Base-by-base conservation (phyloP, 225 moss, liverwort and hornwort genomes). In the Anthoceros angustus region DNA sequence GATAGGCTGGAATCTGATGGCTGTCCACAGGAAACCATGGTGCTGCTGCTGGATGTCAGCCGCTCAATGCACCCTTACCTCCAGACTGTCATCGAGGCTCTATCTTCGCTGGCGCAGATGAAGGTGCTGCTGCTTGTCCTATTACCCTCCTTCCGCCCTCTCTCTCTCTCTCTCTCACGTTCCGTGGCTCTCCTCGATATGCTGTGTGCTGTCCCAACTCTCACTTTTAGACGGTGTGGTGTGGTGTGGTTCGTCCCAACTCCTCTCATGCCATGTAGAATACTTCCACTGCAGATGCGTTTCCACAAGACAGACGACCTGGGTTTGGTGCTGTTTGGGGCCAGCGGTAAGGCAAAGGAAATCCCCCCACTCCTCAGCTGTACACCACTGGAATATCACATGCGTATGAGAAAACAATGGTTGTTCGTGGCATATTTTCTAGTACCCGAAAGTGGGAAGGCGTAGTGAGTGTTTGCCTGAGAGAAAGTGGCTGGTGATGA, bases 41-140 rank as follows among this genome's bases (percentile, higher is more conserved):
- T 55, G 55, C 2, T 55, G 55, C 55, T 55, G 5, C 4, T 55
- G 55, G 55, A 55, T 55, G 55, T 55, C n/a, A 55, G 55, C 55
- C 55, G 16, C 55, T 55, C 55, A 7, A 55, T 55, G 55, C 55
- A 55, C 23, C 55, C 55, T 15, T 55, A 55, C 55, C 55, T 55
- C 8, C n/a, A 20, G 23, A 55, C 55, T 55, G 55, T 55, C 18
- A 55, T 23, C 14, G n/a, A 55, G 23, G 55, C 55, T 55, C n/a
- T 55, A 18, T 55, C 55, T 23, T 55, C 55, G n/a, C 55, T 55
- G 55, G 55, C 55, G 55, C 55, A 20, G n/a, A 55, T 55, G 55
- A 55, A 55, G 23, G 55, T 55, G 14, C 18, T 18, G 1, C 55
- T 7, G 7, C 14, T 15, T 18, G 0, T 8, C 11, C 6, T 11